Evolutionary conservation across 2,329 filamentous ascomycete species (phyloP).

Genomic region (Penicillium sp.): DNA sequence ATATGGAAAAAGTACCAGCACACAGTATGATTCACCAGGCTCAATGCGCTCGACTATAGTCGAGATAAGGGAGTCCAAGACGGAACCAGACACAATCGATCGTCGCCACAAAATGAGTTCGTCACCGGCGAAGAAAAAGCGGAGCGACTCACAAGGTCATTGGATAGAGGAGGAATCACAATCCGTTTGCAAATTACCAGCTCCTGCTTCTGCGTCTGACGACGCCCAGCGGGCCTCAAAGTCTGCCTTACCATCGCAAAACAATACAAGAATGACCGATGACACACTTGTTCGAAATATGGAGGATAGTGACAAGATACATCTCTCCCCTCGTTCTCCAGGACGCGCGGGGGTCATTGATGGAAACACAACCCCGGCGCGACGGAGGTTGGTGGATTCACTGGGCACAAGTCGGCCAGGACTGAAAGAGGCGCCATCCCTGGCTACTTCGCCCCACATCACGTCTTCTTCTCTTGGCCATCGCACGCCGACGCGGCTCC

Average conservation of each 20-base stretch:
- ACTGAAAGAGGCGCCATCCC: conserved; percentile 7
- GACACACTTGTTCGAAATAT: background rate
- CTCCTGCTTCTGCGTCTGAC: too few species aligned
- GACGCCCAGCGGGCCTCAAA: too few species aligned
- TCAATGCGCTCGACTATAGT: too few species aligned
- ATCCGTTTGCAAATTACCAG: too few species aligned
- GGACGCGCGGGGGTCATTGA: background rate
- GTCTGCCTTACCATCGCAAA: too few species aligned
- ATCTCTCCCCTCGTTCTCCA: conserved; percentile 1
- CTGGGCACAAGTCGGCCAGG: conserved; percentile 17
- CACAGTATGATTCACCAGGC: background rate
- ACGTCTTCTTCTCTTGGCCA: conserved; percentile 4
- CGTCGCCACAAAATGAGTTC: too few species aligned
- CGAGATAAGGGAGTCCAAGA: too few species aligned
- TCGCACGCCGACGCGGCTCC: conserved; percentile 7
- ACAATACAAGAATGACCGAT: too few species aligned
- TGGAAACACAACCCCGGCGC: conserved; percentile 18
- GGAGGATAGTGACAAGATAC: background rate
- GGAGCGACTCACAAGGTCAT: too few species aligned
- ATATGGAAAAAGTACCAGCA: conserved; percentile 1
- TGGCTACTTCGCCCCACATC: conserved; percentile 7
- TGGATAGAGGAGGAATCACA: too few species aligned
- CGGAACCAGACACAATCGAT: too few species aligned
- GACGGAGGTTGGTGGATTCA: conserved; percentile 35
- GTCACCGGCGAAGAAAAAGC: too few species aligned